Base-by-base conservation (phyloP, 495 filamentous ascomycete genomes). In the Penicillium egyptiacum region DNA sequence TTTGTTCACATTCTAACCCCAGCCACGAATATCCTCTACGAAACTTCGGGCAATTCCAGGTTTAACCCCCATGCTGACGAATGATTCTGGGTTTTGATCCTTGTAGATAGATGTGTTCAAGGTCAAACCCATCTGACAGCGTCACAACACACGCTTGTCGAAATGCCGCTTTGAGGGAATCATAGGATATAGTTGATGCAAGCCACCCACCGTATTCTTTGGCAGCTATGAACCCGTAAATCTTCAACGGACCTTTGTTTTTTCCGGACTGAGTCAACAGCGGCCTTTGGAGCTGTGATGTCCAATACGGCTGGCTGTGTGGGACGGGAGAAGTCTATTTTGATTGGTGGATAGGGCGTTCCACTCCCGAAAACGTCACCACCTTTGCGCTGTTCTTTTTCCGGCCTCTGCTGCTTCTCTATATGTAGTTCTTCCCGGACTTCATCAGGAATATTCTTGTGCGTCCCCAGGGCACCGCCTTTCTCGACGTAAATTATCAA, bases 361-460 rank as follows among this genome's bases (percentile, higher is more conserved):
- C 57, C 51, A 33, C 5, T 5, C 11, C 25, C 31, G 22, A 54
- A 19, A 16, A 57, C 42, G 16, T 64, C 45, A 31, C 54, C 47
- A 5, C 31, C 39, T 56, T 64, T 60, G 20, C 53, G 39, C 53
- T 69, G 55, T 47, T 54, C 55, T 40, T 52, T 55, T 42, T 70
- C 64, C 19, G 53, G 56, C 54, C 57, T 55, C 44, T 71, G 62
- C 48, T 70, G 61, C 4, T 28, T 8, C 49, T 75, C 63, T 37
- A 60, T 62, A 48, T 66, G 71, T n/a, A 76, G 52, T 20, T 71
- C 51, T 9, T 60, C 30, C 17, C 53, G 33, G 37, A 55, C 57
- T 19, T 31, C 28, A 51, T 61, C 44, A 5, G 62, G 67, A 41
- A 73, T 56, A 56, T 73, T 65, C 44, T 67, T 62, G 44, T 73